Base-by-base conservation (phyloP, 306 rosid genomes). In the Lathyrus aphaca region DNA sequence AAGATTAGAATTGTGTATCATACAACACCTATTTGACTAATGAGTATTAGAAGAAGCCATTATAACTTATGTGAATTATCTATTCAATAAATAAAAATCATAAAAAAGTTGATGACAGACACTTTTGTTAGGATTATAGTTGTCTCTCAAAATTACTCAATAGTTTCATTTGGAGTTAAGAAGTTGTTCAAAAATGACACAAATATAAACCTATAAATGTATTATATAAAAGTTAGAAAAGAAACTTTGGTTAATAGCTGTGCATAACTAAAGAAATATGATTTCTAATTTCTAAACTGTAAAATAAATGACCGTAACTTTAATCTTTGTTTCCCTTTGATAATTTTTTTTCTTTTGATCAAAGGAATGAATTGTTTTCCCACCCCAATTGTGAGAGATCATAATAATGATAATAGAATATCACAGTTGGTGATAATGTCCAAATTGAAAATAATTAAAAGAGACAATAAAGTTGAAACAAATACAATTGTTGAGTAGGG, bases 391-490 rank as follows among this genome's bases (percentile, higher is more conserved):
- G 76, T 64, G 69, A 67, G 64, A 80, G 71, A 61, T 59, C 13
- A 77, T 53, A 60, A 16, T 69, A 48, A 77, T 30, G 68, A 82
- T 71, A 84, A 77, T 63, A 73, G 70, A 70, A 79, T 68, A 69
- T 30, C 72, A 76, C 55, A 79, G 82, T 55, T 78, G 81, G 82
- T 73, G 82, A 66, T 77, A 32, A 80, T 6, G 78, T 76, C 81
- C 83, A 87, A 75, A 74, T 78, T 68, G 53, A 73, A 84, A 86
- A 85, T 74, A 74, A 86, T 81, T 54, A 75, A 9, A 72, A 89
- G 60, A 16, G 88, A 84, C 78, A 86, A 85, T 63, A 85, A 58
- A 27, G 82, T 55, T 30, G 87, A 29, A 69, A 74, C 60, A 68
- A 81, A 18, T 60, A 68, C 40, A 64, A 77, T 18, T 54, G 85